These are phyloP conservation scores for Epichloe gansuensis DNA, from an alignment of 2,329 filamentous ascomycete genomes.

Conservation along the genomic window DNA sequence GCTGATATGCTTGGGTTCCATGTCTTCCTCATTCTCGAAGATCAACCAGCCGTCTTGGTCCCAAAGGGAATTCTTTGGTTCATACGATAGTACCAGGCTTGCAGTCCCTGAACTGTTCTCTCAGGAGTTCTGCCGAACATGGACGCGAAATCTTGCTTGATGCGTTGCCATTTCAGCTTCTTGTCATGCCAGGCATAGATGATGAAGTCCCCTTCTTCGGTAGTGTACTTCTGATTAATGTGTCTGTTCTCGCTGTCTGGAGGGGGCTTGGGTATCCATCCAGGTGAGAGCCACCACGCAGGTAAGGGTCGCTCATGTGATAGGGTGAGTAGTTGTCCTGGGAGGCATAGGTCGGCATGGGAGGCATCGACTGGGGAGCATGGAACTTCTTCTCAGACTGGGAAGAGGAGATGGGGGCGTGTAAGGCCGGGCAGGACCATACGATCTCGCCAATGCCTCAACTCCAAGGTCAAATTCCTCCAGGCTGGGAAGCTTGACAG, in stretches of 20 bases:
- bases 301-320: slow-evolving; percentile 12
- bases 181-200: slow-evolving; percentile 32
- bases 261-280: slow-evolving; percentile 24
- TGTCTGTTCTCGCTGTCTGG: slow-evolving; percentile 25
- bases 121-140: slow-evolving; percentile 26
- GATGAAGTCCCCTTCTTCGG: slow-evolving; percentile 31
- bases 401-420: slow-evolving; percentile 18
- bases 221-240: slow-evolving; percentile 32
- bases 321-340: slow-evolving; percentile 14
- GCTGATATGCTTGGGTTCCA: slow-evolving; percentile 24
- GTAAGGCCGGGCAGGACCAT: slow-evolving; percentile 17
- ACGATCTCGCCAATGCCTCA: slow-evolving; percentile 21
- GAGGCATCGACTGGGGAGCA: slow-evolving; percentile 14
- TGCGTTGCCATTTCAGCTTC: slow-evolving; percentile 29
- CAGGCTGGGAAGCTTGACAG: slow-evolving; percentile 22
- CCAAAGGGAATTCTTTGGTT: slow-evolving; percentile 28
- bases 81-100: slow-evolving; percentile 32
- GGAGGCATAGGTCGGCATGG: slow-evolving; percentile 11
- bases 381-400: slow-evolving; percentile 12
- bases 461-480: slow-evolving; percentile 27
- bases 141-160: slow-evolving; percentile 27
- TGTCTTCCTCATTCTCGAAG: slow-evolving; percentile 27
- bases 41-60: slow-evolving; percentile 28
- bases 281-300: slow-evolving; percentile 12
- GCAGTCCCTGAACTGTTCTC: slow-evolving; percentile 28